Percentiles rank a stretch among this genome's conserved stretches.
Evolutionary conservation across 2,329 filamentous ascomycete species (phyloP).

Genomic region (Aspergillus unguis): DNA sequence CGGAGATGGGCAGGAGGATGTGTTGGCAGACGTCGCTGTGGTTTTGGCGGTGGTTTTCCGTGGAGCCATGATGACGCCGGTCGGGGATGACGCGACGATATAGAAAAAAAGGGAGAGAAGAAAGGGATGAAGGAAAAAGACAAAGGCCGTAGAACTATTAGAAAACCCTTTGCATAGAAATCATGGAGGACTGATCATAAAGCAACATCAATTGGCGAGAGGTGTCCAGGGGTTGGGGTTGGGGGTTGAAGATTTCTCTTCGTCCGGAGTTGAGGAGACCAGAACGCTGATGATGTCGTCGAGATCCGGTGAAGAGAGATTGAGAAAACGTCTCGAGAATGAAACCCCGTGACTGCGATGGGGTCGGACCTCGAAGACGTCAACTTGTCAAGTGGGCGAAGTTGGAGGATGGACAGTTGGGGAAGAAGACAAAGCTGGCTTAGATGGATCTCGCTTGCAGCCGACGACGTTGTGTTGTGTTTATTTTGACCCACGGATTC

Average conservation of each 20-base stretch:
- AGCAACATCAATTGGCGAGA: constrained; percentile 14
- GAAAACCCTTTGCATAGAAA: constrained; percentile 13
- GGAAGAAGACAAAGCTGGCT: background rate
- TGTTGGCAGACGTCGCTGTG: constrained; percentile 7
- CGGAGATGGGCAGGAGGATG: constrained; percentile 13
- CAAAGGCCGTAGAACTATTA: constrained; percentile 11
- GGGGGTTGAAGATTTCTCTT: constrained; percentile 3
- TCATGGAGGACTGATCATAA: constrained; percentile 14
- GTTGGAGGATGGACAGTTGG: constrained; percentile 6
- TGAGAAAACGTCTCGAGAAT: constrained; percentile 1
- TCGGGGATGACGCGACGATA: constrained; percentile 10
- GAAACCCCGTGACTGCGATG: constrained; percentile 16
- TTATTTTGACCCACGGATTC: constrained; percentile 36
- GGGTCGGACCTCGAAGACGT: constrained; percentile 18
- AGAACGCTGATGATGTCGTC: constrained; percentile 10
- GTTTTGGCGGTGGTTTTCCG: constrained; percentile 5
- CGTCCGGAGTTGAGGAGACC: constrained; percentile 15
- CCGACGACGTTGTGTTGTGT: constrained; percentile 17
- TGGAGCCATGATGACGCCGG: constrained; percentile 15
- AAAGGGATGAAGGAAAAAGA: background rate
- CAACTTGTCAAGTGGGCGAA: constrained; percentile 11
- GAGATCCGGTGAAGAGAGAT: constrained; percentile 22
- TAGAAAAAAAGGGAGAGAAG: constrained; percentile 10
- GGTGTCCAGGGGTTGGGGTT: background rate
- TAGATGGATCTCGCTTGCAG: constrained; percentile 20